Conservation (phyloP, 1,284 basidiomycete genomes). For the Leccinum fallax region DNA sequence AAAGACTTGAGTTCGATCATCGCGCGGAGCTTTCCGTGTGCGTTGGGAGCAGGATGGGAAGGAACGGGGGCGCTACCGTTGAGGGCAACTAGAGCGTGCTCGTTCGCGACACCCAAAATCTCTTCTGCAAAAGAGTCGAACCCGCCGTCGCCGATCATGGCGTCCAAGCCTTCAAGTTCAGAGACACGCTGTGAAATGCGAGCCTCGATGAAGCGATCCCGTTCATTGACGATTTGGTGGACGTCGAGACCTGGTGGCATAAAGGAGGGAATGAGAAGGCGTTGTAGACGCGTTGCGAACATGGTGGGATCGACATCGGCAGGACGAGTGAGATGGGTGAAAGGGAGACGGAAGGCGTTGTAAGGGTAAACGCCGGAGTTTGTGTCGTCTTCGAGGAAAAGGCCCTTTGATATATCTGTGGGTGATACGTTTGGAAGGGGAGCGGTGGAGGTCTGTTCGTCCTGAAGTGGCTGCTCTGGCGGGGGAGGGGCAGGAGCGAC, state of each 20-base stretch:
- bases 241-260: constrained; percentile 95
- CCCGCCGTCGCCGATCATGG: constrained; percentile 80
- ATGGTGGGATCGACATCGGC: constrained; percentile 59
- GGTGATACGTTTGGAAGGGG: background rate
- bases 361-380: constrained; percentile 90
- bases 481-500: background rate
- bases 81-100: constrained; percentile 38
- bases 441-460: background rate
- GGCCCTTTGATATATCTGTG: constrained; percentile 45
- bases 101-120: constrained; percentile 43
- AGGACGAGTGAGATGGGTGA: constrained; percentile 71
- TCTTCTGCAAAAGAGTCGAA: constrained; percentile 62
- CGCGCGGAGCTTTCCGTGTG: constrained; percentile 84
- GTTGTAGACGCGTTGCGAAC: constrained; percentile 75
- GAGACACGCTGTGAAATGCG: constrained; percentile 88
- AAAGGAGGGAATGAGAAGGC: constrained; percentile 84
- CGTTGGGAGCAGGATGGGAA: constrained; percentile 54
- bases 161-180: constrained; percentile 85
- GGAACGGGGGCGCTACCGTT: background rate
- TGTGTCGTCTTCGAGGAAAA: constrained; percentile 79
- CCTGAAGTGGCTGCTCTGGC: background rate
- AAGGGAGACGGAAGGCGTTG: constrained; percentile 91
- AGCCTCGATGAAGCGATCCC: constrained; percentile 89
- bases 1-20: constrained; percentile 95
- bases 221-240: constrained; percentile 87